Evolutionary conservation across 441 rosid genomes (phyloP).

Genomic region (Euphorbia celastroides): DNA sequence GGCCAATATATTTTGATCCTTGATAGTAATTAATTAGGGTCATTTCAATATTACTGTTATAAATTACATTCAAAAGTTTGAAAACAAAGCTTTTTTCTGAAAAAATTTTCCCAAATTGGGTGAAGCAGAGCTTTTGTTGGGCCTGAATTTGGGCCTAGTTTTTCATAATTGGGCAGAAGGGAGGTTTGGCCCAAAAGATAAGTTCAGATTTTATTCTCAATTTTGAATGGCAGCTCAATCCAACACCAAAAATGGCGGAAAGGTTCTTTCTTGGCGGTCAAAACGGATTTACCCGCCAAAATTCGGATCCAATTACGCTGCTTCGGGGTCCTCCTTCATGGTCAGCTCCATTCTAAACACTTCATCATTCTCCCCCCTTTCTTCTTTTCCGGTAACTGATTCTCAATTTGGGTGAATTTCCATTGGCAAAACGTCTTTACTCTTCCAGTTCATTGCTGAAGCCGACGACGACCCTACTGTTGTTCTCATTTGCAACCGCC

Average conservation of each 20-base stretch:
- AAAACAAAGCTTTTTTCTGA: too few species aligned
- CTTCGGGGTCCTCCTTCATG: constrained; percentile 74
- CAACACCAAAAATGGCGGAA: constrained; percentile 36
- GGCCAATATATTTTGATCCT: too few species aligned
- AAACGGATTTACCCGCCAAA: constrained; percentile 17
- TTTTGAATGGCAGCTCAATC: background rate
- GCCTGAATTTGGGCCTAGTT: background rate
- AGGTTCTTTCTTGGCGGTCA: constrained; percentile 32
- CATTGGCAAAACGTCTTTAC: constrained; percentile 90
- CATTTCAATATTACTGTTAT: too few species aligned
- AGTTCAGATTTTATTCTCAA: background rate
- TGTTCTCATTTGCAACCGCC: constrained; percentile 66
- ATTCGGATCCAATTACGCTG: constrained; percentile 35
- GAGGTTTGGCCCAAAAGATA: background rate
- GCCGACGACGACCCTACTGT: constrained; percentile 26
- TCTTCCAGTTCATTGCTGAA: constrained; percentile 48
- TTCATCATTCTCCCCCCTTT: background rate
- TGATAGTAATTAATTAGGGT: too few species aligned
- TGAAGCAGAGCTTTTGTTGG: background rate
- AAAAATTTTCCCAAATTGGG: too few species aligned
- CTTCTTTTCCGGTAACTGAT: background rate
- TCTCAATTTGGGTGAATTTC: constrained; percentile 4
- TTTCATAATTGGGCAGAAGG: background rate
- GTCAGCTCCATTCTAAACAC: constrained; percentile 24
- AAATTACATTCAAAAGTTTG: too few species aligned